These are phyloP conservation scores for Fragaria nilgerrensis DNA, from an alignment of 306 rosid genomes.

Conservation along the genomic window DNA sequence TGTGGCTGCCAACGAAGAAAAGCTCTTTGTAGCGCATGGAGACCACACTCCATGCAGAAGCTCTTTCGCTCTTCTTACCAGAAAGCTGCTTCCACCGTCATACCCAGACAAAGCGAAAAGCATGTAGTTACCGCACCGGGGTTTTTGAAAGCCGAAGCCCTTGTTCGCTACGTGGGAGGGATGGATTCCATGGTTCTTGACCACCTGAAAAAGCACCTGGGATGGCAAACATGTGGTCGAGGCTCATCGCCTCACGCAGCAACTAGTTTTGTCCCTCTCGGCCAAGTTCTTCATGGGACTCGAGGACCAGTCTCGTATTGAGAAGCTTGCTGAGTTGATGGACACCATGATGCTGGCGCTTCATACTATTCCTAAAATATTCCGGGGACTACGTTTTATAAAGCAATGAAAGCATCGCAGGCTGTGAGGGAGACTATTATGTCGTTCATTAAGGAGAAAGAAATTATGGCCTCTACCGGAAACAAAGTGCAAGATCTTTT, in stretches of 20 bases:
- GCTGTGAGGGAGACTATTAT: not conserved
- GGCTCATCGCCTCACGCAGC: not conserved
- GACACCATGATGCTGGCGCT: not conserved
- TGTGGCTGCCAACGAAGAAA: not conserved
- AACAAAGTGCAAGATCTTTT: not conserved
- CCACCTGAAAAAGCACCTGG: not conserved
- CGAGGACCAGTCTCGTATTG: not conserved
- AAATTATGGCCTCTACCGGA: not conserved
- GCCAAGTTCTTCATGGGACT: not conserved
- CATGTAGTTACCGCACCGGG: not conserved
- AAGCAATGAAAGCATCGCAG: constrained; percentile 4
- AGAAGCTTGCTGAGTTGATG: not conserved
- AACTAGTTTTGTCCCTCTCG: not conserved
- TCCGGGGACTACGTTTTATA: not conserved
- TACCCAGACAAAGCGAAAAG: not conserved
- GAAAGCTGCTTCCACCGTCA: not conserved
- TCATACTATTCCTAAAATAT: not conserved
- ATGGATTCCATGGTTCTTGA: not conserved
- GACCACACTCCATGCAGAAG: not conserved
- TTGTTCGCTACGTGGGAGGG: not conserved
- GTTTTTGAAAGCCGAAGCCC: not conserved
- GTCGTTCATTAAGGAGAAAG: constrained; percentile 3
- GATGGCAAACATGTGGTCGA: not conserved
- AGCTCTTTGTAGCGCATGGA: not conserved
- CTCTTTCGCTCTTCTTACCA: not conserved